Evolutionary conservation across 495 filamentous ascomycete genomes (phyloP).

Genomic region (Lentithecium fluviatile): DNA sequence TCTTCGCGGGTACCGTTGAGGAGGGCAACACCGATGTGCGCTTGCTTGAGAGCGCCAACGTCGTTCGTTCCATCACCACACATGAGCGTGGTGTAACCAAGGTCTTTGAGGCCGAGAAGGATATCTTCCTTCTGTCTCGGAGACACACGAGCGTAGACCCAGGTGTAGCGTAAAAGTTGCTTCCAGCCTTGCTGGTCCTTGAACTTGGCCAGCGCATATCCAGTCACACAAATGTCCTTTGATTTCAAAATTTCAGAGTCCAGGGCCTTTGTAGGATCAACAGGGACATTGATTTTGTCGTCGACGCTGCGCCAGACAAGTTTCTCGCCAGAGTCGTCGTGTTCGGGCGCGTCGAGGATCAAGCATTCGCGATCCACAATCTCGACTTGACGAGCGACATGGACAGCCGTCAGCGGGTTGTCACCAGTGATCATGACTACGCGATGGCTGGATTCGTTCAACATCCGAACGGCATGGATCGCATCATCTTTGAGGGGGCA

Average conservation of each 20-base stretch:
- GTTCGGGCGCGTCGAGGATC: conserved; percentile 91
- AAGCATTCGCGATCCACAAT: conserved; percentile 95
- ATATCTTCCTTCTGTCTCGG: conserved; percentile 99
- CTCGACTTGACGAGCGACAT: conserved; percentile 93
- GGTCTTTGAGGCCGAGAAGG: conserved; percentile 88
- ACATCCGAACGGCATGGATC: conserved; percentile 87
- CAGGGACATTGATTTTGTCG: conserved; percentile 82
- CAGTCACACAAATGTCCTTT: conserved; percentile 95
- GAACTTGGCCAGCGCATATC: conserved; percentile 88
- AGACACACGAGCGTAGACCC: conserved; percentile 98
- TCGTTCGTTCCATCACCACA: conserved; percentile 99
- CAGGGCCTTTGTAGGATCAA: conserved; percentile 77
- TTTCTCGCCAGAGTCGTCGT: conserved; percentile 75
- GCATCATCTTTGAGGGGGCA: conserved; percentile 97
- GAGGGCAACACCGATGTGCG: conserved; percentile 93
- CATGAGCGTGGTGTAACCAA: conserved; percentile 97
- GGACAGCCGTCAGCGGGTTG: conserved; percentile 93
- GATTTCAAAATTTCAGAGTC: conserved; percentile 76
- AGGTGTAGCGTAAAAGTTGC: conserved; percentile 78
- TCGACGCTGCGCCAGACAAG: conserved; percentile 95
- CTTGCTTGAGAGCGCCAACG: conserved; percentile 96
- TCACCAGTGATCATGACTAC: conserved; percentile 99
- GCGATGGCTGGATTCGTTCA: conserved; percentile 97
- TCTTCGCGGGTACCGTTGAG: conserved; percentile 93
- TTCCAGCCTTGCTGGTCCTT: conserved; percentile 72